These are phyloP conservation scores for Heterobasidion irregulare DNA, from an alignment of 1,284 basidiomycete species.

Conservation along the genomic window DNA sequence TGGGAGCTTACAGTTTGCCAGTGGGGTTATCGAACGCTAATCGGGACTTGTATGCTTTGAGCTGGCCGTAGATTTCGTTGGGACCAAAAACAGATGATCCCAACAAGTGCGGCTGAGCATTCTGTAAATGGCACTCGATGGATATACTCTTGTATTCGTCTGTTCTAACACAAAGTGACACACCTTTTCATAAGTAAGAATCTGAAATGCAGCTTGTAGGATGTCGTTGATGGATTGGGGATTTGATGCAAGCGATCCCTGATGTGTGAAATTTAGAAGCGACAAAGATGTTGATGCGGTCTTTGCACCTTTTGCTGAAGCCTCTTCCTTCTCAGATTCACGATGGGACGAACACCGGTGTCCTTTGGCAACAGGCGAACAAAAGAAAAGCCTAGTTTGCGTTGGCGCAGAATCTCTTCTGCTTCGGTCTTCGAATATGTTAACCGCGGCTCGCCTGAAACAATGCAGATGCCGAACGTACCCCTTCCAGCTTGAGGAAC, in stretches of 20 bases:
- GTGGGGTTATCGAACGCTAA: slow-evolving; percentile 31
- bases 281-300: not conserved
- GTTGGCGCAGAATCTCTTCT: slow-evolving; percentile 53
- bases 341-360: slow-evolving; percentile 89
- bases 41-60: slow-evolving; percentile 65
- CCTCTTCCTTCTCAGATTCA: slow-evolving; percentile 76
- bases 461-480: slow-evolving; percentile 17
- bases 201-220: slow-evolving; percentile 76
- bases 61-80: slow-evolving; percentile 69
- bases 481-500: slow-evolving; percentile 55
- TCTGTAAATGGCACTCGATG: slow-evolving; percentile 29
- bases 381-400: slow-evolving; percentile 76
- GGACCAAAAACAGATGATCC: slow-evolving; percentile 81
- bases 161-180: not conserved
- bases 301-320: slow-evolving; percentile 22
- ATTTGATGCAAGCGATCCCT: slow-evolving; percentile 1
- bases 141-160: not conserved
- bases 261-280: not conserved
- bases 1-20: slow-evolving; percentile 18
- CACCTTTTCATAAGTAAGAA: slow-evolving; percentile 84
- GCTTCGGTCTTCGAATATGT: slow-evolving; percentile 43
- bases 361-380: slow-evolving; percentile 92
- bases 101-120: slow-evolving; percentile 51
- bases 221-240: slow-evolving; percentile 78
- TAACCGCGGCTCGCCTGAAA: not conserved